phyloP scores from a whole-genome alignment of 2,329 filamentous ascomycete genomes.

The Trichoderma sp. region DNA sequence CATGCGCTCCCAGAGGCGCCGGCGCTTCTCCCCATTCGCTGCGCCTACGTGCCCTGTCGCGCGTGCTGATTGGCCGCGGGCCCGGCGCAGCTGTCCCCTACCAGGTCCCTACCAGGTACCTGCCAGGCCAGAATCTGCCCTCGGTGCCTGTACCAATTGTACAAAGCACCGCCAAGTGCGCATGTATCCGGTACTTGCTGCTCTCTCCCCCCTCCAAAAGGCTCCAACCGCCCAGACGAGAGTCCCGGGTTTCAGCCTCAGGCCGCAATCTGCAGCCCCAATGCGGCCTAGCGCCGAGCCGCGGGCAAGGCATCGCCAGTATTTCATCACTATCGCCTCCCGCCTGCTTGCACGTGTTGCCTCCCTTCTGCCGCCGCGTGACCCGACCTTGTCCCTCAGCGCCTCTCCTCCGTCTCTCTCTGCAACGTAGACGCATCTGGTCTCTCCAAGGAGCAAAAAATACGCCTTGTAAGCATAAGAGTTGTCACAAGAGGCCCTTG shows the following conservation, averaged over 20 bases:
- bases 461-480: constrained; percentile 19
- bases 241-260: constrained; percentile 12
- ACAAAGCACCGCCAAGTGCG: neutral
- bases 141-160: neutral
- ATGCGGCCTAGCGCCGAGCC: neutral
- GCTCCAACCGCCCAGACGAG: neutral
- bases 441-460: neutral
- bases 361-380: constrained; percentile 40
- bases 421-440: neutral
- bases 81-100: neutral
- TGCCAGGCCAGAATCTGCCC: neutral
- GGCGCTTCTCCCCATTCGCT: constrained; percentile 15
- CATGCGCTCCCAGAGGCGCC: constrained; percentile 2
- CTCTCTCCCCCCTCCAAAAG: neutral
- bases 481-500: constrained; percentile 13
- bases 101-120: neutral
- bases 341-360: constrained; percentile 43
- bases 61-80: constrained; percentile 6
- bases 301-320: neutral
- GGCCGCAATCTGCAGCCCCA: constrained; percentile 4
- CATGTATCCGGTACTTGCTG: neutral
- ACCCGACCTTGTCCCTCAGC: constrained; percentile 27
- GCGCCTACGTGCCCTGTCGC: constrained; percentile 4
- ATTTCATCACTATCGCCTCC: constrained; percentile 21
- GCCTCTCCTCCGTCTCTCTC: constrained; percentile 19